Base-by-base conservation (phyloP, 1,139 yeast genomes). In the Debaryomyces sp. region DNA sequence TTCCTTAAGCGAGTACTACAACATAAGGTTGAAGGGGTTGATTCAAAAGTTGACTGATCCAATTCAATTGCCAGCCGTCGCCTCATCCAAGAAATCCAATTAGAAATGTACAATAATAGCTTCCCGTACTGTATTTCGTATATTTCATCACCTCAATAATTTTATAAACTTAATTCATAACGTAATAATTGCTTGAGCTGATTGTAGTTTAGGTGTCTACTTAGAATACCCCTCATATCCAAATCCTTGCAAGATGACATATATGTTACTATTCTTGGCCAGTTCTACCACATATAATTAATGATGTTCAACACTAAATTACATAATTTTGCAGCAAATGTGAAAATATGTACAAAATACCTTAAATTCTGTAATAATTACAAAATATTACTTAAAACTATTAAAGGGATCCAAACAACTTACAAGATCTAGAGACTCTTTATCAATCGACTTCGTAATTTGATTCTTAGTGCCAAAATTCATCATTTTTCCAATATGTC, bases 1-100 rank as follows among this genome's bases (percentile, higher is more conserved):
- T 41, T 54, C 47, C 43, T 56, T 41, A 18, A 45, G 33, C 44
- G 59, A 41, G 13, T 18, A 50, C 12, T 54, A 55, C 42, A 45
- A 43, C 6, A 26, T 30, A n/a, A 47, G 44, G 4, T 41, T 55
- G 29, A 55, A 53, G 40, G 35, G 44, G 2, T 32, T 46, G 5
- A 18, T 57, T n/a, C 30, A 29, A 5, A 47, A 32, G 7, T 48
- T 51, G 27, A 44, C 57, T 13, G 53, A 43, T 26, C 57, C 57
- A 23, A 56, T 56, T 35, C 24, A 46, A 22, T 42, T 46, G n/a
- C 49, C 49, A 15, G 17, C 40, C 6, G 13, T 40, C n/a, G 12
- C 44, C 7, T 23, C 26, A n/a, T 13, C 34, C 4, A 44, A 44
- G 39, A 44, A 44, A 22, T 26, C 37, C 5, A 29, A 6, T 23